Conservation (phyloP, 2,329 filamentous ascomycete species). For the Ophiocordyceps robertsii region DNA sequence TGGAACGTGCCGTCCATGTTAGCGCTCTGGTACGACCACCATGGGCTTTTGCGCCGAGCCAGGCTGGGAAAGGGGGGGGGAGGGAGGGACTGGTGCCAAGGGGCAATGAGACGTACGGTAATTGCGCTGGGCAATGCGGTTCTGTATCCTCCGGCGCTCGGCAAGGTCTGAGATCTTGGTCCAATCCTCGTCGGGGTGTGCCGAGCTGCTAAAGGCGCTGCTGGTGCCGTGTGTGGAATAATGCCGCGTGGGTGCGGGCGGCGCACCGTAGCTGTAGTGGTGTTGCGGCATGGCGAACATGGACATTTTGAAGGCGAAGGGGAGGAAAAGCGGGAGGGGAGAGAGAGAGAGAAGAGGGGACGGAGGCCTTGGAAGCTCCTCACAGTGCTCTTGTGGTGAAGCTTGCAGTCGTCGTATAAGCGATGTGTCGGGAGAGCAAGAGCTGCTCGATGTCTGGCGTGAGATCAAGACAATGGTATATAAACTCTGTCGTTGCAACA, state of each 20-base stretch:
- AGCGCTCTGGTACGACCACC: neutral
- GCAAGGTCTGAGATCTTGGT: slow-evolving; percentile 97
- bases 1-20: slow-evolving; percentile 18
- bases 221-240: slow-evolving; percentile 66
- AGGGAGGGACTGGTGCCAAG: too few species aligned
- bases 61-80: neutral
- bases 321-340: neutral
- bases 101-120: slow-evolving; percentile 54
- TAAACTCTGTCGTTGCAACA: neutral
- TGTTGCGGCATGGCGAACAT: slow-evolving; percentile 22
- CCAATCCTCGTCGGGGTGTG: slow-evolving; percentile 96
- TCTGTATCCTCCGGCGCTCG: slow-evolving; percentile 87
- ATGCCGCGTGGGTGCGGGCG: slow-evolving; percentile 41
- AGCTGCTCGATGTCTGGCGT: neutral
- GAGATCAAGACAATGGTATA: neutral
- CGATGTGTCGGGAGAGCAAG: neutral
- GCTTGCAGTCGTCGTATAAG: neutral
- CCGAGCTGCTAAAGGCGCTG: slow-evolving; percentile 88
- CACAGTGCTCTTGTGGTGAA: neutral
- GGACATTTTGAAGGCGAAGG: slow-evolving; percentile 16
- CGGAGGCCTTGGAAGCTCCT: neutral
- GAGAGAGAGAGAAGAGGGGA: neutral
- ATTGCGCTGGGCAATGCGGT: slow-evolving; percentile 93
- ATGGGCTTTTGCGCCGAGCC: too few species aligned
- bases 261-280: slow-evolving; percentile 17